Conservation (phyloP, 2,329 filamentous ascomycete genomes). For the Penicillium hesseltinei region DNA sequence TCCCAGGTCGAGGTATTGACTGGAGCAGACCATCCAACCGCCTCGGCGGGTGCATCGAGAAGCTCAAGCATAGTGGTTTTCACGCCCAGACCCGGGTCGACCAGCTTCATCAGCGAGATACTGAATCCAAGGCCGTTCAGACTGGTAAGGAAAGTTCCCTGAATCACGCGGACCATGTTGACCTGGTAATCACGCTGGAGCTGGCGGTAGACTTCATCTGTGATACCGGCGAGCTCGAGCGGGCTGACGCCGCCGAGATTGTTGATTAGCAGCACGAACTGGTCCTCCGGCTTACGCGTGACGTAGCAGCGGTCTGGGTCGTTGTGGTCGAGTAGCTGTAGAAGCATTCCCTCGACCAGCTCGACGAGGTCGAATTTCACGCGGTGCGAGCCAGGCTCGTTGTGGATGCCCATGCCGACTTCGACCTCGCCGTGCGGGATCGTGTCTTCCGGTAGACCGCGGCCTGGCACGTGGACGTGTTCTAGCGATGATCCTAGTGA, state of each 20-base stretch:
- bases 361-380: conserved; percentile 50
- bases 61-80: conserved; percentile 61
- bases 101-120: conserved; percentile 63
- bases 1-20: conserved; percentile 61
- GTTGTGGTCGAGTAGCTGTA: conserved; percentile 60
- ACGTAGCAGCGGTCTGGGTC: conserved; percentile 65
- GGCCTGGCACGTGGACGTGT: conserved; percentile 90
- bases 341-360: conserved; percentile 61
- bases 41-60: conserved; percentile 66
- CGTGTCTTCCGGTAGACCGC: conserved; percentile 56
- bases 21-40: conserved; percentile 64
- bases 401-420: conserved; percentile 73
- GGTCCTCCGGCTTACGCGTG: conserved; percentile 55
- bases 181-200: conserved; percentile 59
- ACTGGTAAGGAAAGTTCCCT: conserved; percentile 70
- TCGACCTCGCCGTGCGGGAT: conserved; percentile 58
- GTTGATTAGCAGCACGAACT: conserved; percentile 65
- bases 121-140: conserved; percentile 71
- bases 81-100: conserved; percentile 56
- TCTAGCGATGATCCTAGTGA: conserved; percentile 82
- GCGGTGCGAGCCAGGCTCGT: conserved; percentile 58
- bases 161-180: conserved; percentile 59
- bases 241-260: conserved; percentile 68
- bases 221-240: conserved; percentile 66
- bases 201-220: conserved; percentile 63